phyloP scores from a whole-genome alignment of 2,329 filamentous ascomycete genomes.

The Seiridium cupressi region DNA sequence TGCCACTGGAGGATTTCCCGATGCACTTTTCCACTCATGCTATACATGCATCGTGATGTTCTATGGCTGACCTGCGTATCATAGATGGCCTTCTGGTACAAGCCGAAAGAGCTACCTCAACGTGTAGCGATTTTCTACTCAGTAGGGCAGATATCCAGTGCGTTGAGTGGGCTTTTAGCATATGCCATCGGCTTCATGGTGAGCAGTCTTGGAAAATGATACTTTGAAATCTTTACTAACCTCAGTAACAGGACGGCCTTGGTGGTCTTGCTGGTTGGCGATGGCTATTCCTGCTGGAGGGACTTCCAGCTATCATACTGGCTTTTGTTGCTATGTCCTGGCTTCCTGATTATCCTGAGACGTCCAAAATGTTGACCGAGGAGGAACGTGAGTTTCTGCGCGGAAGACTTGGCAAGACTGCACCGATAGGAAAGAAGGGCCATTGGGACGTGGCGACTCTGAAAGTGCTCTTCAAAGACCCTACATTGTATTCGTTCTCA shows the following conservation, averaged over 20 bases:
- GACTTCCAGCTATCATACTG: conserved; percentile 29
- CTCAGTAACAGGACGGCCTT: conserved; percentile 18
- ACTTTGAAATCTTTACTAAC: neutral
- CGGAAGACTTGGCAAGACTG: conserved; percentile 23
- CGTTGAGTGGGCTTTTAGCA: conserved; percentile 32
- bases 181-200: conserved; percentile 36
- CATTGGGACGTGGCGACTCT: conserved; percentile 30
- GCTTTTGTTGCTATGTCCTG: conserved; percentile 25
- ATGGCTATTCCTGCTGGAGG: conserved; percentile 36
- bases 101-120: conserved; percentile 30
- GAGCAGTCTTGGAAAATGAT: neutral
- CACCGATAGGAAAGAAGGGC: conserved; percentile 27
- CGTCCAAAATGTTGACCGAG: conserved; percentile 24
- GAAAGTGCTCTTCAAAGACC: conserved; percentile 28
- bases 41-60: no score
- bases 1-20: no score
- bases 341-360: conserved; percentile 31
- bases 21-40: no score
- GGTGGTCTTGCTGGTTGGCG: conserved; percentile 32
- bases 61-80: neutral
- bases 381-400: conserved; percentile 23
- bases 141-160: conserved; percentile 30
- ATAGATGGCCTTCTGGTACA: conserved; percentile 36
- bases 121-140: conserved; percentile 36
- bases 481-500: conserved; percentile 34